These are phyloP conservation scores for Lactarius sanguifluus DNA, from an alignment of 768 basidiomycete species.

Conservation along the genomic window DNA sequence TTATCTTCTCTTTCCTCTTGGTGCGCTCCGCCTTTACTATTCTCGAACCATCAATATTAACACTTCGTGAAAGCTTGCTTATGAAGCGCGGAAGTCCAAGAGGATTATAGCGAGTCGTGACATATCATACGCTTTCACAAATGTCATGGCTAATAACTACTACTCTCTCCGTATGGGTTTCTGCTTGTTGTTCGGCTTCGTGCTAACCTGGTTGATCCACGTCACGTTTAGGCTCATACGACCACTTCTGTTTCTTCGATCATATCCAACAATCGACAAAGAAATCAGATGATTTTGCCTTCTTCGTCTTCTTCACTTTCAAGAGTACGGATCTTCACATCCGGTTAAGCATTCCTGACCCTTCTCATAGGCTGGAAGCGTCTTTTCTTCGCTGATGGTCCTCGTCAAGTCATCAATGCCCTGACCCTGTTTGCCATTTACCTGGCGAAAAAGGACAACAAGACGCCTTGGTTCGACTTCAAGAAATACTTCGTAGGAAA, in stretches of 20 bases:
- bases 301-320: constrained; percentile 99
- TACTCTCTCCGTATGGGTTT: constrained; percentile 81
- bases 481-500: constrained; percentile 79
- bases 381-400: constrained; percentile 88
- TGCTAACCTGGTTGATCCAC: not conserved
- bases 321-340: constrained; percentile 64
- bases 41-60: not conserved
- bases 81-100: constrained; percentile 89
- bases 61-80: constrained; percentile 60
- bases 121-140: constrained; percentile 98
- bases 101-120: constrained; percentile 94
- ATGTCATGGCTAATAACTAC: constrained; percentile 95
- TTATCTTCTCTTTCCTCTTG: constrained; percentile 96
- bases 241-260: constrained; percentile 97
- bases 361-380: constrained; percentile 72
- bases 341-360: constrained; percentile 6
- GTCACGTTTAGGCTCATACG: constrained; percentile 71
- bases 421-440: constrained; percentile 94
- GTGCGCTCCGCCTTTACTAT: constrained; percentile 44
- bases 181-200: constrained; percentile 11
- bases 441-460: constrained; percentile 48
- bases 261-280: constrained; percentile 96
- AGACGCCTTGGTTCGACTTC: constrained; percentile 63
- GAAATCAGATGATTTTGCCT: constrained; percentile 95
- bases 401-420: constrained; percentile 97